phyloP scores from a whole-genome alignment of 495 filamentous ascomycete genomes.

The Cudoniella acicularis region DNA sequence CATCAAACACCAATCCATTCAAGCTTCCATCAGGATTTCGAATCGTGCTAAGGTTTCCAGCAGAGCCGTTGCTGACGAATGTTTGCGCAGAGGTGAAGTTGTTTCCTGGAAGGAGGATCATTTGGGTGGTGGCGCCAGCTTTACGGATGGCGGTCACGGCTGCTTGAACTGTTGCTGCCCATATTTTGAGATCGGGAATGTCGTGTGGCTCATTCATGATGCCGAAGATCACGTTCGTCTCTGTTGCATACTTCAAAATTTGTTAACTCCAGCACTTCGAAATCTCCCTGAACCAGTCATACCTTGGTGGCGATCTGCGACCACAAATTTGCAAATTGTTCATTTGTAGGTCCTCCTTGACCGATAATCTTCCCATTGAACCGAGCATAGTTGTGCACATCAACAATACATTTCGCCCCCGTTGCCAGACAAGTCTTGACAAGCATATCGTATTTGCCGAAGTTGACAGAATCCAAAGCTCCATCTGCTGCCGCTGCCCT shows the following conservation, averaged over 20 bases:
- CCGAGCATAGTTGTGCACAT: slow-evolving; percentile 44
- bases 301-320: slow-evolving; percentile 45
- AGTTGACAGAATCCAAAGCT: slow-evolving; percentile 40
- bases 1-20: slow-evolving; percentile 51
- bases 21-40: slow-evolving; percentile 51
- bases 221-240: slow-evolving; percentile 49
- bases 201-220: slow-evolving; percentile 60
- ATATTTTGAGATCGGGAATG: slow-evolving; percentile 40
- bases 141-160: slow-evolving; percentile 55
- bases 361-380: slow-evolving; percentile 52
- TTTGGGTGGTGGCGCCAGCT: slow-evolving; percentile 50
- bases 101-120: slow-evolving; percentile 39
- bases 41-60: slow-evolving; percentile 40
- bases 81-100: slow-evolving; percentile 44
- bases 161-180: slow-evolving; percentile 51
- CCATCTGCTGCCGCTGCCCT: slow-evolving; percentile 30
- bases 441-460: slow-evolving; percentile 49
- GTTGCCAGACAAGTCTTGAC: slow-evolving; percentile 53
- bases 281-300: neutral
- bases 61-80: slow-evolving; percentile 42
- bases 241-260: slow-evolving; percentile 37
- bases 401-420: slow-evolving; percentile 55
- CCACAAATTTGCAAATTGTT: slow-evolving; percentile 53
- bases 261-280: neutral
- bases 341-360: slow-evolving; percentile 50